These are phyloP conservation scores for Gnomoniopsis sp. DNA, from an alignment of 2,329 filamentous ascomycete genomes.

Conservation along the genomic window DNA sequence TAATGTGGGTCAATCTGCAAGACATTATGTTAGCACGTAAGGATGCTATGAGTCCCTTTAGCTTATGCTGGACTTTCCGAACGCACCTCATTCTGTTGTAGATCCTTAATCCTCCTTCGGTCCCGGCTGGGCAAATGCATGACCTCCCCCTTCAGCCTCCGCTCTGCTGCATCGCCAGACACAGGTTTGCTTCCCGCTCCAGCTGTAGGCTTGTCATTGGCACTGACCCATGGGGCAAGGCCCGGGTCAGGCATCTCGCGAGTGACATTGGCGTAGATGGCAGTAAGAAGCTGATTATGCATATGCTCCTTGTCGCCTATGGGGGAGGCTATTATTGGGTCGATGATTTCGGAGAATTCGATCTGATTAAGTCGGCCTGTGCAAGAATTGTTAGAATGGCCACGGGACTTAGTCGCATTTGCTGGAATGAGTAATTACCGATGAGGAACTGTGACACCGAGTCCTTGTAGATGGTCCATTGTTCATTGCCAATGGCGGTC, in stretches of 20 bases:
- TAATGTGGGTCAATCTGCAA: slow-evolving; percentile 53
- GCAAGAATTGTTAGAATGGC: slow-evolving; percentile 20
- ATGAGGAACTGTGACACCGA: slow-evolving; percentile 60
- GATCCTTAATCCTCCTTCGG: slow-evolving; percentile 63
- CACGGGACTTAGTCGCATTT: background rate
- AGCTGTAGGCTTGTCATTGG: slow-evolving; percentile 63
- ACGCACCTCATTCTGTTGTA: slow-evolving; percentile 58
- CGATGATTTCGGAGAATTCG: slow-evolving; percentile 57
- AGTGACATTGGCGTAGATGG: slow-evolving; percentile 66
- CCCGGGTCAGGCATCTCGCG: slow-evolving; percentile 66
- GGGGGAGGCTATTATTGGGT: slow-evolving; percentile 55
- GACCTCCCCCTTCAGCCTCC: slow-evolving; percentile 64
- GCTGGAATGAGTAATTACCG: slow-evolving; percentile 39
- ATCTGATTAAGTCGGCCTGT: slow-evolving; percentile 60
- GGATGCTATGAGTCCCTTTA: background rate
- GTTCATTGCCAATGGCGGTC: slow-evolving; percentile 53
- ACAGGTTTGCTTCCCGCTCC: slow-evolving; percentile 58
- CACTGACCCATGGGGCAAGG: slow-evolving; percentile 68
- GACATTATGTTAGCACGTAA: slow-evolving; percentile 2
- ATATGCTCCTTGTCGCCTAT: slow-evolving; percentile 60
- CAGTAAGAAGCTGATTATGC: slow-evolving; percentile 65
- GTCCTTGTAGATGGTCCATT: slow-evolving; percentile 64
- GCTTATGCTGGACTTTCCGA: background rate
- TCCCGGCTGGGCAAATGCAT: slow-evolving; percentile 68
- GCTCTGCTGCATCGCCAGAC: slow-evolving; percentile 63